Conservation (phyloP, 208 protist species). For the Leishmania aethiopica region DNA sequence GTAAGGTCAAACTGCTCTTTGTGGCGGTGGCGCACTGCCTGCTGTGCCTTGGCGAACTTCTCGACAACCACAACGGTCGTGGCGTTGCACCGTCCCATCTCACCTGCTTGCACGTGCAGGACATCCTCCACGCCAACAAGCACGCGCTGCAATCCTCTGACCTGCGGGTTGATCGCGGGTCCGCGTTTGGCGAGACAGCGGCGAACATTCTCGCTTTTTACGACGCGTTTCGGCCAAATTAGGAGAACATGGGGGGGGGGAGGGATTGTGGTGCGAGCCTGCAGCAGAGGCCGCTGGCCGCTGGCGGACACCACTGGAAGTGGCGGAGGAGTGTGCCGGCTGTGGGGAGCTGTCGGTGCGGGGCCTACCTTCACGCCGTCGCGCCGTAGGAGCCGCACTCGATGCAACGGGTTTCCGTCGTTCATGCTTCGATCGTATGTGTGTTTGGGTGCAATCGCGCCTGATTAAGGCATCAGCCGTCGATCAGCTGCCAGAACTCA, state of each 20-base stretch:
- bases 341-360: background rate
- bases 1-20: constrained; percentile 15
- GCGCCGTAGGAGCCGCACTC: background rate
- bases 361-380: background rate
- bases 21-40: constrained; percentile 22
- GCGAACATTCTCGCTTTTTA: constrained; percentile 33
- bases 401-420: background rate
- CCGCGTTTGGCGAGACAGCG: constrained; percentile 28
- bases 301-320: constrained; percentile 34
- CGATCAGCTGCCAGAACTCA: background rate
- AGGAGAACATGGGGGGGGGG: constrained; percentile 24
- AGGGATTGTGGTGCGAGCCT: constrained; percentile 12
- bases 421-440: background rate
- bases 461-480: background rate
- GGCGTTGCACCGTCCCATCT: constrained; percentile 38
- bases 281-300: constrained; percentile 10
- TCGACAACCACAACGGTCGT: constrained; percentile 17
- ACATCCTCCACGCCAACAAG: constrained; percentile 18
- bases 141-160: constrained; percentile 16
- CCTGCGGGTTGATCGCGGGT: constrained; percentile 25
- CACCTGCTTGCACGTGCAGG: constrained; percentile 31
- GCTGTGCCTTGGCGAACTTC: constrained; percentile 3
- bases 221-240: constrained; percentile 27
- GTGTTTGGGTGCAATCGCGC: background rate
- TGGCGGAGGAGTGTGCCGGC: constrained; percentile 9